phyloP scores from a whole-genome alignment of 2,329 filamentous ascomycete genomes.

The Neopestalotiopsis clavispora region DNA sequence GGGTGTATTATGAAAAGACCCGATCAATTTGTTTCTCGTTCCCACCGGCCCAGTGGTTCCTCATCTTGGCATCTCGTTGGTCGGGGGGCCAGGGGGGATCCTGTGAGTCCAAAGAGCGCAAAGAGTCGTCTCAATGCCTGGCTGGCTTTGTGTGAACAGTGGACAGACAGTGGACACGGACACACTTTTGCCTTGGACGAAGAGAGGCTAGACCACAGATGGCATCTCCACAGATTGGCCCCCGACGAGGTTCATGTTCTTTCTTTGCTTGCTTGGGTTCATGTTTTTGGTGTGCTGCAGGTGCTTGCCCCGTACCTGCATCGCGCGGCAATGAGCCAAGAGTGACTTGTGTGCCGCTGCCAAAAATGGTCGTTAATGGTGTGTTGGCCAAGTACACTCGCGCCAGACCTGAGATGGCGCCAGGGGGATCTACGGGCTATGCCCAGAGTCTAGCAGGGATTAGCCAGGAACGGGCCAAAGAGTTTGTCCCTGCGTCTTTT shows the following conservation, averaged over 20 bases:
- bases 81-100: neutral
- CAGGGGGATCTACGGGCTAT: conserved; percentile 19
- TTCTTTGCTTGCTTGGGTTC: neutral
- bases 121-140: neutral
- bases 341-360: conserved; percentile 5
- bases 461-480: conserved; percentile 1
- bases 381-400: conserved; percentile 2
- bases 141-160: neutral
- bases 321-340: conserved; percentile 12
- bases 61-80: conserved; percentile 14
- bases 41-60: conserved; percentile 5
- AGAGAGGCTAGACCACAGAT: conserved; percentile 15
- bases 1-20: neutral
- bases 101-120: neutral
- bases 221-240: conserved; percentile 16
- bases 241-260: neutral
- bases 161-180: neutral
- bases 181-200: neutral
- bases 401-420: conserved; percentile 13
- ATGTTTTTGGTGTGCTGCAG: neutral
- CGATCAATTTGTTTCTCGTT: conserved; percentile 15
- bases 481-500: conserved; percentile 1
- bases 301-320: conserved; percentile 11
- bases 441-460: conserved; percentile 6
- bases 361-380: neutral